Percentiles rank a stretch among this genome's conserved stretches.
Conservation (phyloP, 129 eudicot genomes). For the Oenanthe sinensis region DNA sequence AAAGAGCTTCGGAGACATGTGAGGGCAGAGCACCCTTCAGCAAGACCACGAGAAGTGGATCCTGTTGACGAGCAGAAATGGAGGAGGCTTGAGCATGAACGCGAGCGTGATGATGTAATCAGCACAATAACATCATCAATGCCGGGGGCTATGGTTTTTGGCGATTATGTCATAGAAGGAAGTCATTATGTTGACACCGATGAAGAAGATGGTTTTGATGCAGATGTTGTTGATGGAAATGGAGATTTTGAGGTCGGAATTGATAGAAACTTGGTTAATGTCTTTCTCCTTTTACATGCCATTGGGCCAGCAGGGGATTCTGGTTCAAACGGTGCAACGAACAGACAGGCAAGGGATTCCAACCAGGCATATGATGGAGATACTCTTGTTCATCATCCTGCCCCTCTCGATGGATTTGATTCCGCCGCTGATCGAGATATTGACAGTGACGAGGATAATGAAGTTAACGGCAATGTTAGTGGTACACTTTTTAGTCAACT, state of each 20-base stretch:
- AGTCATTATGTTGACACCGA: conserved; percentile 37
- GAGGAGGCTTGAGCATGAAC: conserved; percentile 74
- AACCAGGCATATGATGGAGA: conserved; percentile 15
- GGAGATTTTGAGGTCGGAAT: conserved; percentile 35
- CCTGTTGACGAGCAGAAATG: conserved; percentile 75
- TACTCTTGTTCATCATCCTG: conserved; percentile 6
- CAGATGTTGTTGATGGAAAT: conserved; percentile 21
- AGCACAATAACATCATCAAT: conserved; percentile 71
- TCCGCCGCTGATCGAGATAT: conserved; percentile 24
- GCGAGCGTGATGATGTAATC: conserved; percentile 72
- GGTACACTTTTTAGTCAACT: conserved; percentile 38
- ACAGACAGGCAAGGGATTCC: conserved; percentile 25
- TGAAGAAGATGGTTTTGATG: conserved; percentile 40
- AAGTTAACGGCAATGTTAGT: conserved; percentile 22
- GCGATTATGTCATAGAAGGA: conserved; percentile 80
- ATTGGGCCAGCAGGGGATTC: conserved; percentile 44
- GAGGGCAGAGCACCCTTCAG: conserved; percentile 59
- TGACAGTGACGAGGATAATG: conserved; percentile 19
- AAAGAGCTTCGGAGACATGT: conserved; percentile 72
- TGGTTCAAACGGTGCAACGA: conserved; percentile 26
- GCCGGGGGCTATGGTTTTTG: conserved; percentile 82
- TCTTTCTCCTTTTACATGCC: conserved; percentile 51
- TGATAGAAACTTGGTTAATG: conserved; percentile 41
- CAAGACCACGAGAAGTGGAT: conserved; percentile 80
- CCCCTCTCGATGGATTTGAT: conserved; percentile 19